These are phyloP conservation scores for Aureobasidium sp. DNA, from an alignment of 2,329 filamentous ascomycete genomes.

Conservation along the genomic window DNA sequence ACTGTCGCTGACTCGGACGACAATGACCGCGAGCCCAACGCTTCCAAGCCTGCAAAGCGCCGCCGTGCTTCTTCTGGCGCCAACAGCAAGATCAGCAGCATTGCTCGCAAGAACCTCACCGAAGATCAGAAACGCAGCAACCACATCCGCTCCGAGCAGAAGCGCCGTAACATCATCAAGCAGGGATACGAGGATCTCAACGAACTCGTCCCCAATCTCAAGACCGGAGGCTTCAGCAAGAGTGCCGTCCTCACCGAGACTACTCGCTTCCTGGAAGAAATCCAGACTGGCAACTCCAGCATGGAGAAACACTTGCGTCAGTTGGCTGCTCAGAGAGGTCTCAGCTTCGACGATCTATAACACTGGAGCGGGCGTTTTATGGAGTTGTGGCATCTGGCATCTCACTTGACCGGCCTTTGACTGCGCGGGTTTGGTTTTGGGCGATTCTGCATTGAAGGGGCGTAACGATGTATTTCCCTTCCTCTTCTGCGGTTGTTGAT, in stretches of 20 bases:
- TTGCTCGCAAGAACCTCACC: constrained; percentile 49
- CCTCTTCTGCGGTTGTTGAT: background rate
- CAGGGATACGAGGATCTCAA: constrained; percentile 76
- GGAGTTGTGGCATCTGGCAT: background rate
- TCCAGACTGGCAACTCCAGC: constrained; percentile 58
- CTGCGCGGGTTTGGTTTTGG: no score
- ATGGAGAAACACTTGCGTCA: constrained; percentile 12
- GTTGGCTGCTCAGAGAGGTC: background rate
- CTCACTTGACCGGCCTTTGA: no score
- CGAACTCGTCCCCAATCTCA: constrained; percentile 66
- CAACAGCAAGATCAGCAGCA: background rate
- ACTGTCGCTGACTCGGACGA: constrained; percentile 1
- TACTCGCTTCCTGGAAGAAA: constrained; percentile 68
- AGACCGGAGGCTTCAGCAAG: constrained; percentile 72
- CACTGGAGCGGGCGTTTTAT: constrained; percentile 1
- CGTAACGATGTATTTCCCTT: background rate
- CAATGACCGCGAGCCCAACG: background rate
- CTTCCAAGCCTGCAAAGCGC: background rate
- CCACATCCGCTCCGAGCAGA: constrained; percentile 82
- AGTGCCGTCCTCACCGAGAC: constrained; percentile 70
- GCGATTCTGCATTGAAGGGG: no score
- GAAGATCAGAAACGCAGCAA: constrained; percentile 80
- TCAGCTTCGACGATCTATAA: constrained; percentile 8
- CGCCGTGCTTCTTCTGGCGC: constrained; percentile 11
- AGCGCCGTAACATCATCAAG: constrained; percentile 73